Evolutionary conservation across 495 filamentous ascomycete species (phyloP).

Genomic region (Peziza echinospora): DNA sequence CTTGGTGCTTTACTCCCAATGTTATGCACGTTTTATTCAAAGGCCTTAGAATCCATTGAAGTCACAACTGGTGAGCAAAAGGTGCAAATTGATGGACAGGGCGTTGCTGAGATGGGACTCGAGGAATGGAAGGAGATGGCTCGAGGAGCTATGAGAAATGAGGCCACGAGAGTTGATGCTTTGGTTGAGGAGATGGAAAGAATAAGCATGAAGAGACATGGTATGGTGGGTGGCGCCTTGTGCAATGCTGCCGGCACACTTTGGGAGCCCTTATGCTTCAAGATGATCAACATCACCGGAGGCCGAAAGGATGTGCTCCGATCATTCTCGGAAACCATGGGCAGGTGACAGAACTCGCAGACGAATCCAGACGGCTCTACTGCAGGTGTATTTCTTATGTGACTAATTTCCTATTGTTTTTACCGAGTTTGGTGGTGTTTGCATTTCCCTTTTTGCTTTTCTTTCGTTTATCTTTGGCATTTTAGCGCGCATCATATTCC

Average conservation of each 20-base stretch:
- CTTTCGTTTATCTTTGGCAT: too few relatives aligned
- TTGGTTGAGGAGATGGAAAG: constrained; percentile 2
- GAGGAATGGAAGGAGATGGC: constrained; percentile 4
- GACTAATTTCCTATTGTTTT: too few relatives aligned
- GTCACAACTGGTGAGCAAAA: constrained; percentile 1
- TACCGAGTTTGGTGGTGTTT: too few relatives aligned
- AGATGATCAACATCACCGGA: not conserved
- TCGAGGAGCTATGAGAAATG: constrained; percentile 3
- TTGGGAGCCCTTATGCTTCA: not conserved
- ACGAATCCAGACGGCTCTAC: too few relatives aligned
- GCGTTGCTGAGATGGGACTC: constrained; percentile 2
- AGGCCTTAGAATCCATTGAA: constrained; percentile 4
- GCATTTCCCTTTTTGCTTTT: too few relatives aligned
- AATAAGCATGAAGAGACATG: not conserved
- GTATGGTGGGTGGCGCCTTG: not conserved
- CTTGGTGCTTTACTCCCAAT: constrained; percentile 2
- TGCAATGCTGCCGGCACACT: not conserved
- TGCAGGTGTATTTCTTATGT: too few relatives aligned
- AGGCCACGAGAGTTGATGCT: constrained; percentile 3
- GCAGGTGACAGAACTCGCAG: not conserved
- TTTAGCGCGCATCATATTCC: too few relatives aligned
- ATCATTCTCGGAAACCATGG: not conserved
- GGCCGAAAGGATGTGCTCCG: not conserved
- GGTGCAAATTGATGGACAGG: constrained; percentile 4
- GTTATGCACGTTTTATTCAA: constrained; percentile 4